phyloP scores from a whole-genome alignment of 2,329 filamentous ascomycete species.

The Pezicula radicicola region DNA sequence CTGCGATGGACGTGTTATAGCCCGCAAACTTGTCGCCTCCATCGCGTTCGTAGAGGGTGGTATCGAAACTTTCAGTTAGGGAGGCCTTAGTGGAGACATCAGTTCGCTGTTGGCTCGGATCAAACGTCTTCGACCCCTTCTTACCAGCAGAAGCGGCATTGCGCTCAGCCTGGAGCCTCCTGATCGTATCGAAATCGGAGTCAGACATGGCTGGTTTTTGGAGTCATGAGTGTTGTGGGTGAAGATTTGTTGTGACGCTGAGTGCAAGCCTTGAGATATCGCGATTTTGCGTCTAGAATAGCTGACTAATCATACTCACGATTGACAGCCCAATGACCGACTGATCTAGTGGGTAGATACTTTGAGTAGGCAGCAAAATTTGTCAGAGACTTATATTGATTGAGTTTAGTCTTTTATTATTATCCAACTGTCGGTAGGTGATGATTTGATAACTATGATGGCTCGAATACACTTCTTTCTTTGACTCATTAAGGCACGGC shows the following conservation, averaged over 20 bases:
- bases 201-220: constrained; percentile 51
- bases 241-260: not conserved
- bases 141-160: constrained; percentile 76
- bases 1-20: constrained; percentile 86
- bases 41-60: constrained; percentile 78
- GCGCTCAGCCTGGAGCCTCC: constrained; percentile 87
- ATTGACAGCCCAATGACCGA: too few species aligned
- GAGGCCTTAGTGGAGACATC: constrained; percentile 87
- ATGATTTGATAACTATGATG: too few species aligned
- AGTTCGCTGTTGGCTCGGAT: constrained; percentile 75
- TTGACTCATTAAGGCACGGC: too few species aligned
- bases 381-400: too few species aligned
- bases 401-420: too few species aligned
- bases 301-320: too few species aligned
- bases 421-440: too few species aligned
- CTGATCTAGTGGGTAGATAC: too few species aligned
- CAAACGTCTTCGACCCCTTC: constrained; percentile 79
- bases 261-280: too few species aligned
- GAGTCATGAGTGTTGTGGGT: not conserved
- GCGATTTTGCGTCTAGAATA: too few species aligned
- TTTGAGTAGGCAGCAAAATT: too few species aligned
- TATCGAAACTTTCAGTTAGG: constrained; percentile 86
- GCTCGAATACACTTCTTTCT: too few species aligned
- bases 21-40: constrained; percentile 79
- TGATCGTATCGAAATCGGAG: constrained; percentile 84